Conservation (phyloP, 495 filamentous ascomycete species). For the Daldinia caldariorum region DNA sequence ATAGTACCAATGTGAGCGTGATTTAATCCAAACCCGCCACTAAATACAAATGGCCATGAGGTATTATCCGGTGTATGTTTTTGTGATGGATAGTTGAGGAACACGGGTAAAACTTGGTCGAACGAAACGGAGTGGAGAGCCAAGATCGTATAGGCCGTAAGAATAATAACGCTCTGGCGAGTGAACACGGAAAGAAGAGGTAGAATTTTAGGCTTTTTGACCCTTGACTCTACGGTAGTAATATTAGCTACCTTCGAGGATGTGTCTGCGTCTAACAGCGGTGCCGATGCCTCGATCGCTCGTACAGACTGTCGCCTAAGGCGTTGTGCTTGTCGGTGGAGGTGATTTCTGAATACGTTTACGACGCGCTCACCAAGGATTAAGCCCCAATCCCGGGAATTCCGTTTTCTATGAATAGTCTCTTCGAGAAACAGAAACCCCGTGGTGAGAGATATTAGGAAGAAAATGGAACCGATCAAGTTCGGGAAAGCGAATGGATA, state of each 20-base stretch:
- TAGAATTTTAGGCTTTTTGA: slow-evolving; percentile 50
- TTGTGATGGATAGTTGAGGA: slow-evolving; percentile 76
- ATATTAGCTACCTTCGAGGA: slow-evolving; percentile 48
- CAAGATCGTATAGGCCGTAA: slow-evolving; percentile 77
- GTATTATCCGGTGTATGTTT: slow-evolving; percentile 62
- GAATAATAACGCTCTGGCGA: slow-evolving; percentile 76
- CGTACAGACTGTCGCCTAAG: slow-evolving; percentile 54
- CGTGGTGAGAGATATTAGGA: slow-evolving; percentile 74
- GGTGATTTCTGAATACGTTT: slow-evolving; percentile 48
- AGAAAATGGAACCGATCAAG: slow-evolving; percentile 74
- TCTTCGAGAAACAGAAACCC: slow-evolving; percentile 81
- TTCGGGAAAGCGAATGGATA: slow-evolving; percentile 89
- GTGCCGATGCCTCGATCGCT: slow-evolving; percentile 57
- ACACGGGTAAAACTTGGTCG: slow-evolving; percentile 83
- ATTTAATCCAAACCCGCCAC: slow-evolving; percentile 78
- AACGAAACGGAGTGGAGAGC: slow-evolving; percentile 80
- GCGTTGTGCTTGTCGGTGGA: slow-evolving; percentile 41
- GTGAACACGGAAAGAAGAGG: slow-evolving; percentile 76
- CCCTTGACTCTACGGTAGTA: slow-evolving; percentile 21
- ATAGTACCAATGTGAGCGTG: slow-evolving; percentile 78
- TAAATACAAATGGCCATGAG: slow-evolving; percentile 78
- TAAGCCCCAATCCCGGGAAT: slow-evolving; percentile 74
- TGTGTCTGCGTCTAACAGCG: slow-evolving; percentile 47
- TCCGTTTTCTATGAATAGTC: slow-evolving; percentile 72
- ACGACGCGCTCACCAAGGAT: slow-evolving; percentile 67